Evolutionary conservation across 805 yeast genomes (phyloP).

Genomic region (Wickerhamiella slavikovae): DNA sequence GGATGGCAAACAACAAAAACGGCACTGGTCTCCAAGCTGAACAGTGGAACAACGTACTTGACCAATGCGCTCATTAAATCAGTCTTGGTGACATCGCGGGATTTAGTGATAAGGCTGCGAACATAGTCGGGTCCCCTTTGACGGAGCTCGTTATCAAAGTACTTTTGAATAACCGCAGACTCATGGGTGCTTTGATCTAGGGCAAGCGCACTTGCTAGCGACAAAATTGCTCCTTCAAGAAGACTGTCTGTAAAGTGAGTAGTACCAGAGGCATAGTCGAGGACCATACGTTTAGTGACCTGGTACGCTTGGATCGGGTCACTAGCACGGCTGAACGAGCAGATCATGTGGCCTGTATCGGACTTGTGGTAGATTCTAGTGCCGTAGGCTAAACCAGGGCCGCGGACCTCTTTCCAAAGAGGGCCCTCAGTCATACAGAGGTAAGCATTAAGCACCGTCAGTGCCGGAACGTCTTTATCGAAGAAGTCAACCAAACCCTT

Average conservation of each 20-base stretch:
- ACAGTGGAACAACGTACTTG: slow-evolving; percentile 44
- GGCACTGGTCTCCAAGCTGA: slow-evolving; percentile 32
- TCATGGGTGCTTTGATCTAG: slow-evolving; percentile 41
- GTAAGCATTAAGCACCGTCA: slow-evolving; percentile 54
- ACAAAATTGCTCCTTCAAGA: slow-evolving; percentile 55
- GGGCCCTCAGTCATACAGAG: slow-evolving; percentile 88
- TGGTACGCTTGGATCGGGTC: slow-evolving; percentile 48
- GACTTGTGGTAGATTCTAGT: slow-evolving; percentile 37
- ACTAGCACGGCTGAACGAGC: slow-evolving; percentile 60
- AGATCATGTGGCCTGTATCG: slow-evolving; percentile 49
- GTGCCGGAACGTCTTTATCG: slow-evolving; percentile 43
- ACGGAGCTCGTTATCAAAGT: slow-evolving; percentile 41
- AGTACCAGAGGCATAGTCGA: slow-evolving; percentile 34
- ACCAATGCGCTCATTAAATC: slow-evolving; percentile 28
- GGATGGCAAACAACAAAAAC: slow-evolving; percentile 63
- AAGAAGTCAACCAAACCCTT: slow-evolving; percentile 34
- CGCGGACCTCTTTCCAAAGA: slow-evolving; percentile 89
- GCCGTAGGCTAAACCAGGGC: slow-evolving; percentile 87
- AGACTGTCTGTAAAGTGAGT: slow-evolving; percentile 33
- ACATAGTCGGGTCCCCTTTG: slow-evolving; percentile 53
- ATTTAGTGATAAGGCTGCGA: slow-evolving; percentile 27
- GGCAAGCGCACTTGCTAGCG: slow-evolving; percentile 55
- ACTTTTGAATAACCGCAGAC: slow-evolving; percentile 46
- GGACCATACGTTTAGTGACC: slow-evolving; percentile 45
- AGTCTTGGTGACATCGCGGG: slow-evolving; percentile 29